phyloP scores from a whole-genome alignment of 345 rosid species.

The Citrus sinensis region DNA sequence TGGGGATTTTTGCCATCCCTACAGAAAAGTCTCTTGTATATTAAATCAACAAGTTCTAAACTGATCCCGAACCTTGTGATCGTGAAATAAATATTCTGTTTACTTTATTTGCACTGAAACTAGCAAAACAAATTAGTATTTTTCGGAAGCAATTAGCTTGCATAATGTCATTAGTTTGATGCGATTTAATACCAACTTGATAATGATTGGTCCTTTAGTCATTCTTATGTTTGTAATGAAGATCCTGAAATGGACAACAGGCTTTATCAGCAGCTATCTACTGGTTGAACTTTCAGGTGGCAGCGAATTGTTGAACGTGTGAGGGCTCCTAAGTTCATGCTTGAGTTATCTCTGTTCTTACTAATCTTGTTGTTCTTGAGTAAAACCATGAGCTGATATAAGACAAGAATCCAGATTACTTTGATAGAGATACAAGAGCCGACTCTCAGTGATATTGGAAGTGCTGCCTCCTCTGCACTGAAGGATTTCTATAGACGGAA shows the following conservation, averaged over 20 bases:
- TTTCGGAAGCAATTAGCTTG: neutral
- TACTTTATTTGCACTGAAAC: too few species aligned
- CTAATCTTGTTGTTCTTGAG: slow-evolving; percentile 55
- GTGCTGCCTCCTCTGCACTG: neutral
- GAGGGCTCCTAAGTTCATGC: slow-evolving; percentile 46
- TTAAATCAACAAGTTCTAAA: neutral
- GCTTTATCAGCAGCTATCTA: slow-evolving; percentile 91
- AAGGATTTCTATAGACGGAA: neutral
- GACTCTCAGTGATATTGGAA: neutral
- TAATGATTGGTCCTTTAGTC: slow-evolving; percentile 17
- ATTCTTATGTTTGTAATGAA: slow-evolving; percentile 51
- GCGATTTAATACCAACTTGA: slow-evolving; percentile 7
- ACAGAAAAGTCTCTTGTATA: neutral
- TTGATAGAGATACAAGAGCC: neutral
- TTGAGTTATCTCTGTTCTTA: slow-evolving; percentile 53
- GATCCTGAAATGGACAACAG: slow-evolving; percentile 82
- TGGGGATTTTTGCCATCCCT: too few species aligned
- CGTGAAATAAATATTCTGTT: too few species aligned
- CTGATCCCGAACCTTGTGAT: neutral
- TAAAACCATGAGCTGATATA: slow-evolving; percentile 36
- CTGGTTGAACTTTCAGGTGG: slow-evolving; percentile 99
- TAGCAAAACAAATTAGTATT: neutral
- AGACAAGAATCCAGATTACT: slow-evolving; percentile 10
- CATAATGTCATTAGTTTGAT: neutral
- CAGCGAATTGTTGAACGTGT: slow-evolving; percentile 35